Conservation (phyloP, 495 filamentous ascomycete genomes). For the Lepidopterella palustris region DNA sequence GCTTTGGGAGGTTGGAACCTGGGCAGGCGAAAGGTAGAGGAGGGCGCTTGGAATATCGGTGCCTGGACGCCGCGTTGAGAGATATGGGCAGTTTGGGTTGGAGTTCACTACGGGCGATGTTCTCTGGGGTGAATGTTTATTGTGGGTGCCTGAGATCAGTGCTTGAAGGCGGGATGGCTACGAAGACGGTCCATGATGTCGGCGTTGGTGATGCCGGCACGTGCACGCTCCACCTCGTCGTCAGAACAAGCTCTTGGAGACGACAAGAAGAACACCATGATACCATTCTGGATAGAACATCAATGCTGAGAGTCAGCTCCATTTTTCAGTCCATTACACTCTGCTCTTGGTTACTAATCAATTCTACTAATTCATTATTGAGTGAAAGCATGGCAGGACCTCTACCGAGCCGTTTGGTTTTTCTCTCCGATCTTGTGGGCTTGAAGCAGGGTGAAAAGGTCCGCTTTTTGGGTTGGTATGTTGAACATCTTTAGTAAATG, state of each 20-base stretch:
- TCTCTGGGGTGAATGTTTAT: background rate
- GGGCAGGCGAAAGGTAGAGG: background rate
- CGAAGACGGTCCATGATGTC: background rate
- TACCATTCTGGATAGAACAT: too few relatives aligned
- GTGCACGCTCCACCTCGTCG: too few relatives aligned
- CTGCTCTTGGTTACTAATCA: background rate
- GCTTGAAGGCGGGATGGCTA: background rate
- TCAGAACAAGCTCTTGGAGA: too few relatives aligned
- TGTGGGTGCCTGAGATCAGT: background rate
- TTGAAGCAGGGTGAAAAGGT: slow-evolving; percentile 63
- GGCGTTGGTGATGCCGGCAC: background rate
- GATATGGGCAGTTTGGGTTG: background rate
- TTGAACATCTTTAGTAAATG: background rate
- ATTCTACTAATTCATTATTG: background rate
- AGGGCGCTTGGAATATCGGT: background rate
- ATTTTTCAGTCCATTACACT: background rate
- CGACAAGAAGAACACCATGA: too few relatives aligned
- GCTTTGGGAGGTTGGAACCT: background rate
- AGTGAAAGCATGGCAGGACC: slow-evolving; percentile 43
- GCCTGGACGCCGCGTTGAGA: background rate
- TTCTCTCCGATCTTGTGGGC: slow-evolving; percentile 56
- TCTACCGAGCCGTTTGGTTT: slow-evolving; percentile 57
- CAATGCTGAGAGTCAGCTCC: too few relatives aligned
- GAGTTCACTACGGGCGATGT: background rate
- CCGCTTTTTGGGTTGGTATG: slow-evolving; percentile 88